Evolutionary conservation across 2,329 filamentous ascomycete genomes (phyloP).

Genomic region (Dendryphion nanum): DNA sequence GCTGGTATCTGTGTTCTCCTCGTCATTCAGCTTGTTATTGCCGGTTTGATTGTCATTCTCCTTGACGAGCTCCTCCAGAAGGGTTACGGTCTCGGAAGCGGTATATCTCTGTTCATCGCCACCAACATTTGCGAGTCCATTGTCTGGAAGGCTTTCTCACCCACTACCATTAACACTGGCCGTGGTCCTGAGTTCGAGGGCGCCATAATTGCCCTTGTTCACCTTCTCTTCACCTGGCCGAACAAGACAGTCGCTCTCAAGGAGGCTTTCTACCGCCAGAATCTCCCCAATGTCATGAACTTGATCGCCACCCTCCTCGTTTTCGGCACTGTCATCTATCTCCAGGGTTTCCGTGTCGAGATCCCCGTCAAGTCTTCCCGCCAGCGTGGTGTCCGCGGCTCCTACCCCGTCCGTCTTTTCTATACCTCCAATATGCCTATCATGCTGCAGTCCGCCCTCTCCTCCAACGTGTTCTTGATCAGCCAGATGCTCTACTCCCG

Average conservation of each 20-base stretch:
- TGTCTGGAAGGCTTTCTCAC: conserved; percentile 99
- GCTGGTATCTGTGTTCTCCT: conserved; percentile 97
- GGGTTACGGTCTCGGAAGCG: conserved; percentile 96
- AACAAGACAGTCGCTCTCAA: conserved; percentile 98
- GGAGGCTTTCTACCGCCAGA: conserved; percentile 99
- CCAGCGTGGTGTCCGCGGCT: conserved; percentile 97
- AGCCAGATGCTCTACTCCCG: conserved; percentile 99
- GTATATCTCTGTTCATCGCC: conserved; percentile 98
- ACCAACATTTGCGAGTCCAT: conserved; percentile 99
- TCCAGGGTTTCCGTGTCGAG: conserved; percentile 98
- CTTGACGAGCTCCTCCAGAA: conserved; percentile 99
- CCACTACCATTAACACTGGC: conserved; percentile 98
- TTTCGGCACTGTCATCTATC: conserved; percentile 98
- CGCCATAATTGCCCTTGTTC: conserved; percentile 95
- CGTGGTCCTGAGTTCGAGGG: conserved; percentile 99
- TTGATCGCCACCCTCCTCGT: conserved; percentile 87
- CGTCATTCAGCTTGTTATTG: conserved; percentile 95
- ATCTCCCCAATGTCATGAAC: conserved; percentile 99
- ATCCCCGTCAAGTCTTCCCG: conserved; percentile 99
- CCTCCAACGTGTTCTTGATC: conserved; percentile 98
- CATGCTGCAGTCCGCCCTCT: conserved; percentile 98
- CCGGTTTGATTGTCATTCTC: conserved; percentile 97
- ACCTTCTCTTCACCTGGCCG: conserved; percentile 96
- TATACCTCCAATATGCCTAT: conserved; percentile 99
- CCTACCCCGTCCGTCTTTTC: conserved; percentile 97